These are phyloP conservation scores for Phytophthora citricola DNA, from an alignment of 352 stramenopile genomes.

Conservation along the genomic window DNA sequence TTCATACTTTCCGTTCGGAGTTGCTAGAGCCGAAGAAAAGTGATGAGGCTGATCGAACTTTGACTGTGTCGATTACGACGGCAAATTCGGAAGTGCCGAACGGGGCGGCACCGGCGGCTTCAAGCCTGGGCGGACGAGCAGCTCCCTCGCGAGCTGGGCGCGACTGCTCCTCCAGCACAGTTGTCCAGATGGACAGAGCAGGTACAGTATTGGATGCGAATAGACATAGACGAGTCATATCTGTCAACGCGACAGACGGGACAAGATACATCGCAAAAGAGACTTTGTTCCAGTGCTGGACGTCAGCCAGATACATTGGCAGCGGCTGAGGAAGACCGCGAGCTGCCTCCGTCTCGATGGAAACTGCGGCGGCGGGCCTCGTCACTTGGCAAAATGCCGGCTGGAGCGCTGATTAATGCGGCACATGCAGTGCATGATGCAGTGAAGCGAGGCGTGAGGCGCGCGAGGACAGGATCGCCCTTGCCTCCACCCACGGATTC, in stretches of 20 bases:
- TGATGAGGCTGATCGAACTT: slow-evolving; percentile 14
- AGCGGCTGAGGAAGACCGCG: slow-evolving; percentile 6
- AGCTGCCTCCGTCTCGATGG: slow-evolving; percentile 9
- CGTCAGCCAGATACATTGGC: background rate
- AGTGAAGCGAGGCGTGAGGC: no score
- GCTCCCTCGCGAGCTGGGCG: slow-evolving; percentile 20
- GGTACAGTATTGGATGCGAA: slow-evolving; percentile 16
- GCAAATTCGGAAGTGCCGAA: slow-evolving; percentile 46
- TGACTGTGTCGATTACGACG: slow-evolving; percentile 34
- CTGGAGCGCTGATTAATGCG: no score
- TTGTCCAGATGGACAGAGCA: slow-evolving; percentile 19
- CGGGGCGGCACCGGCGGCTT: slow-evolving; percentile 4
- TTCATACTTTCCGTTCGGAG: slow-evolving; percentile 40
- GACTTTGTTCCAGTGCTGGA: slow-evolving; percentile 4
- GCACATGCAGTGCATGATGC: no score
- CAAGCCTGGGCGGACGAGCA: slow-evolving; percentile 6
- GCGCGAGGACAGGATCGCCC: no score
- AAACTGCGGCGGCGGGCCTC: slow-evolving; percentile 14
- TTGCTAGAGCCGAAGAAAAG: slow-evolving; percentile 25
- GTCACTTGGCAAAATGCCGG: slow-evolving; percentile 7
- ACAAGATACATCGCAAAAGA: slow-evolving; percentile 21
- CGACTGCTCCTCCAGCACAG: slow-evolving; percentile 23
- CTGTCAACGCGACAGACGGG: slow-evolving; percentile 1
- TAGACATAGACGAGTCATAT: slow-evolving; percentile 12
- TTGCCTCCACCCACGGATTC: no score